Conservation (phyloP, 805 yeast genomes). For the Monosporozyma aerobia region DNA sequence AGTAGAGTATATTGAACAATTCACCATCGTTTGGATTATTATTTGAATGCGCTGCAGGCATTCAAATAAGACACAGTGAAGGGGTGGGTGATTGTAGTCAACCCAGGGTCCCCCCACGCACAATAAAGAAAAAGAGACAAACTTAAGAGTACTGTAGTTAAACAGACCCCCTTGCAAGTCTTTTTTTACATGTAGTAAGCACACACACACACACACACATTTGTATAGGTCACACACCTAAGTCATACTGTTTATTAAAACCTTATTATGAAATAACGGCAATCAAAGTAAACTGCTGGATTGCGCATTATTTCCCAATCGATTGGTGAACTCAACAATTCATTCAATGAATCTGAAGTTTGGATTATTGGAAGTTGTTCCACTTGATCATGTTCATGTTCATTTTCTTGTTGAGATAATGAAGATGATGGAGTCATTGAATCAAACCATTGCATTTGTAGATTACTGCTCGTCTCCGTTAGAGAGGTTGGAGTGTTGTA, state of each 20-base stretch:
- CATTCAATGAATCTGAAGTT: background rate
- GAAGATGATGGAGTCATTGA: background rate
- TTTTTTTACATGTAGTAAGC: background rate
- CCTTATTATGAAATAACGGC: too few species aligned
- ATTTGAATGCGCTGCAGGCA: conserved; percentile 31
- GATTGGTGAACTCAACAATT: background rate
- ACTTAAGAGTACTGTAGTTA: background rate
- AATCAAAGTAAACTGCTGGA: conserved; percentile 3
- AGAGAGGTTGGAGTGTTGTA: background rate
- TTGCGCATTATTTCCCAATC: conserved; percentile 3
- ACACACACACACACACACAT: background rate
- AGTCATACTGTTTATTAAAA: background rate
- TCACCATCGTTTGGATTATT: conserved; percentile 18
- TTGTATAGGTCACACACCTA: background rate
- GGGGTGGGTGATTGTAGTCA: background rate
- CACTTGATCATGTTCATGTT: too few species aligned
- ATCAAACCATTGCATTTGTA: conserved; percentile 4
- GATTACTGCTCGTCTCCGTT: background rate
- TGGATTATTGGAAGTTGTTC: background rate
- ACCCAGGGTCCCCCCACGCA: background rate
- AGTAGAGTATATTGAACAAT: background rate
- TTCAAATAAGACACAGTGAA: background rate
- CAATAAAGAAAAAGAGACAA: background rate
- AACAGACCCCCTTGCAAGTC: background rate
- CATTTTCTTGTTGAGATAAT: background rate